Conservation (phyloP, 78 protist species). For the Dictyostelium citrinum region DNA sequence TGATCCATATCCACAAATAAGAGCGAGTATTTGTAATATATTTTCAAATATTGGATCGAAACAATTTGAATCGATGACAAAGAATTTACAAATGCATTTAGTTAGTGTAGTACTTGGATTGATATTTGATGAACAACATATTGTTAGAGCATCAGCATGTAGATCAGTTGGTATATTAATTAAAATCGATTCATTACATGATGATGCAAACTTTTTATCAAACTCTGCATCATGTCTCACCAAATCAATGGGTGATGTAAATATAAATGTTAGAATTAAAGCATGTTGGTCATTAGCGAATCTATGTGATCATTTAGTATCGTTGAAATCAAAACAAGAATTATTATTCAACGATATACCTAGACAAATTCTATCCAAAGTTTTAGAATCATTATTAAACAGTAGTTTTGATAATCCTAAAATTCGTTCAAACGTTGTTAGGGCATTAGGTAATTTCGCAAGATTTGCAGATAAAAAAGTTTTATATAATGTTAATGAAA, state of each 20-base stretch:
- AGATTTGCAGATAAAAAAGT: slow-evolving; percentile 31
- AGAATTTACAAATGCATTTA: slow-evolving; percentile 27
- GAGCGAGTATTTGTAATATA: slow-evolving; percentile 68
- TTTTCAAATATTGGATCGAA: slow-evolving; percentile 37
- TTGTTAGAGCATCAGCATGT: slow-evolving; percentile 55
- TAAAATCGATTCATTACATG: slow-evolving; percentile 14
- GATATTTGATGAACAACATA: slow-evolving; percentile 33
- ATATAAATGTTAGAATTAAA: slow-evolving; percentile 58
- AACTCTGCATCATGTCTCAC: slow-evolving; percentile 46
- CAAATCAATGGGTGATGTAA: slow-evolving; percentile 60
- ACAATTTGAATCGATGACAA: not conserved
- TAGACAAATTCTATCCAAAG: slow-evolving; percentile 10
- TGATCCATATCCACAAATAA: slow-evolving; percentile 63
- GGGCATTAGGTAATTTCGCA: slow-evolving; percentile 72
- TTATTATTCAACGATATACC: not conserved
- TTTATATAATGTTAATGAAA: not conserved
- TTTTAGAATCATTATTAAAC: slow-evolving; percentile 26
- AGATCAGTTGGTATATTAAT: slow-evolving; percentile 54
- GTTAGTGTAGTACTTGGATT: slow-evolving; percentile 51
- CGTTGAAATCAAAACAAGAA: not conserved
- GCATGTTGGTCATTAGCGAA: slow-evolving; percentile 78
- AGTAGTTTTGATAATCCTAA: slow-evolving; percentile 63
- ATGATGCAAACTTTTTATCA: slow-evolving; percentile 45
- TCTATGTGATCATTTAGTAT: slow-evolving; percentile 63
- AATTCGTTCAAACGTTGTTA: slow-evolving; percentile 54